phyloP scores from a whole-genome alignment of 225 moss, liverwort and hornwort genomes.

The Lunularia cruciata region DNA sequence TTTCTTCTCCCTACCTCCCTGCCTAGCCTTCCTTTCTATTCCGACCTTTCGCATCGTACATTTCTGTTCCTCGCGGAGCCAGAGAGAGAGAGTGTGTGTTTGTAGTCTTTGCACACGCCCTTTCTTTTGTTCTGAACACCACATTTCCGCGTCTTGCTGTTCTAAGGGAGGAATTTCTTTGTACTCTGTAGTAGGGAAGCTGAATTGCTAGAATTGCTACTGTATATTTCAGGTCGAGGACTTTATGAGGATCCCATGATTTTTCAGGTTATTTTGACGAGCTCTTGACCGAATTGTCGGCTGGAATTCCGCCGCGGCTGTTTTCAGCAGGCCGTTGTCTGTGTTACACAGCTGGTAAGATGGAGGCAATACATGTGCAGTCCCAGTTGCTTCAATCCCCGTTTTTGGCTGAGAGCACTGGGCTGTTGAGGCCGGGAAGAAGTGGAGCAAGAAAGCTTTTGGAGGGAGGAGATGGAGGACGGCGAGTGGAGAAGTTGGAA shows the following conservation, averaged over 20 bases:
- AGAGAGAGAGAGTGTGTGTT: too few species aligned
- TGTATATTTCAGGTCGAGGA: neutral
- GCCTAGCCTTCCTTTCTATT: too few species aligned
- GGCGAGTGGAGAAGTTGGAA: constrained; percentile 1
- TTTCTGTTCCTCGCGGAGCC: too few species aligned
- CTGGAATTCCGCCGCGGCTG: neutral
- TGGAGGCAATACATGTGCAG: constrained; percentile 17
- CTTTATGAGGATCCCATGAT: neutral
- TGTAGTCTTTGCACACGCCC: too few species aligned
- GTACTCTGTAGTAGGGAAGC: neutral
- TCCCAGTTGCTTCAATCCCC: constrained; percentile 11
- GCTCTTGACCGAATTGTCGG: neutral
- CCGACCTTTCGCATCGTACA: too few species aligned
- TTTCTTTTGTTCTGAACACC: too few species aligned
- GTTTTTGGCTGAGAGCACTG: neutral
- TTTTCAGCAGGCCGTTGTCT: neutral
- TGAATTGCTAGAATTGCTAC: neutral
- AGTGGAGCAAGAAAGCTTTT: neutral
- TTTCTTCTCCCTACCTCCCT: neutral
- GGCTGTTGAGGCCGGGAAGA: neutral
- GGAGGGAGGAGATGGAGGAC: constrained; percentile 2
- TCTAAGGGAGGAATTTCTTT: too few species aligned
- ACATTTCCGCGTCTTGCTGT: too few species aligned
- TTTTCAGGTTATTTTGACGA: neutral
- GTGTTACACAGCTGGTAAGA: neutral